phyloP scores from a whole-genome alignment of 73 alveolate genomes.

The Urostyla sp. region DNA sequence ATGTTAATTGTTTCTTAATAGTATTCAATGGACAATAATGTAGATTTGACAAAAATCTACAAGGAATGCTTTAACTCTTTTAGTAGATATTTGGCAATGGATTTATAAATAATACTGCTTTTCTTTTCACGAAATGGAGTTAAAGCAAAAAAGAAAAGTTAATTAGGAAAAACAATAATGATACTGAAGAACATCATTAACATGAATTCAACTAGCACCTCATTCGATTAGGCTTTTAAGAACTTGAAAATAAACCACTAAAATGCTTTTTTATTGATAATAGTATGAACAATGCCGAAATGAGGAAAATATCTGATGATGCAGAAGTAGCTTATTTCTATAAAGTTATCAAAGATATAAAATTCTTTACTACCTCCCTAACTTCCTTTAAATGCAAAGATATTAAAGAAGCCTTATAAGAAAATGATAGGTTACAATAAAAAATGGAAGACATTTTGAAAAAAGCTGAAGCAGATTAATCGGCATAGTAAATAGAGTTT shows the following conservation, averaged over 20 bases:
- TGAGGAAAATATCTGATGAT: neutral
- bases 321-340: neutral
- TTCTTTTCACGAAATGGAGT: slow-evolving; percentile 14
- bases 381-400: neutral
- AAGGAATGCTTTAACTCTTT: neutral
- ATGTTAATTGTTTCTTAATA: neutral
- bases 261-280: slow-evolving; percentile 4
- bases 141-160: neutral
- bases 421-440: neutral
- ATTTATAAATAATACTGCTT: neutral
- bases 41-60: neutral
- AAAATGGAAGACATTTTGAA: neutral
- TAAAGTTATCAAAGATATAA: neutral
- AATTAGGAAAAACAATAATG: neutral
- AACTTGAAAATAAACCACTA: neutral
- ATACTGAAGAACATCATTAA: neutral
- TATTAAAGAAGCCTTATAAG: neutral
- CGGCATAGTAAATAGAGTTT: no score
- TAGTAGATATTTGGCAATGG: slow-evolving; percentile 2
- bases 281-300: neutral
- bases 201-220: neutral
- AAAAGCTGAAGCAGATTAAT: neutral
- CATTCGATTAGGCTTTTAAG: neutral
- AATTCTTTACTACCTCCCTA: neutral
- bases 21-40: slow-evolving; percentile 4